Base-by-base conservation (phyloP, 805 yeast species). In the Saccharomycopsis fermentans region DNA sequence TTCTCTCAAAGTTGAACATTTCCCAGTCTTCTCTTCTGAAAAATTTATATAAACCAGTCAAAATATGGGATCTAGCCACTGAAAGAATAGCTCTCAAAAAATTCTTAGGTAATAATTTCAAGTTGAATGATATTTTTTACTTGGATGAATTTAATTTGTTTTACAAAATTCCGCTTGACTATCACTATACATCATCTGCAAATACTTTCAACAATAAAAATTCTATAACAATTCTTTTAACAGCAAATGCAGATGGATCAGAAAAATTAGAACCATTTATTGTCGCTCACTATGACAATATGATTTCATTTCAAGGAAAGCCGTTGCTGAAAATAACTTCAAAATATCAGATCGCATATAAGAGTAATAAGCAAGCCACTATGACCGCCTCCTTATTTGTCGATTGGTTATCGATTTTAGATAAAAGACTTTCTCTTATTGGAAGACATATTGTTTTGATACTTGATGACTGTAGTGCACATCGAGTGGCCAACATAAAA, bases 401-500 rank as follows among this genome's bases (percentile, higher is more conserved):
- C 62, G 82, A 82, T 63, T 83, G 86, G 78, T 66, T 83, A 34
- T 73, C 80, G 0, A 74, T 82, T 12, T 70, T 83, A 68, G 87
- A 83, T 59, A 84, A 83, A 65, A 75, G 84, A 61, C 66, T 83
- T 26, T 76, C 80, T 1, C 66, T 70, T 53, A 71, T 72, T 16
- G 70, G 74, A 26, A 70, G 86, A 57, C 80, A 80, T 59, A 81
- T 83, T 55, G 70, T 81, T 61, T 75, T 83, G 5, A 69, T 83
- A 1, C 66, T 83, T 14, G 87, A 83, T 68, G 86, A 83, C 67
- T 77, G 84, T 21, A 78, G 84, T 6, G 77, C 85, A 0, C 88
- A 83, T 66, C 71, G 87, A 56, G 78, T 82, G 8, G 74, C 77
- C 37, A 83, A 82, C 43, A 72, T 77, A 36, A 80, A 77, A 60